Evolutionary conservation across 1,284 basidiomycete species (phyloP).

Genomic region (Sanghuangporus weigelae): DNA sequence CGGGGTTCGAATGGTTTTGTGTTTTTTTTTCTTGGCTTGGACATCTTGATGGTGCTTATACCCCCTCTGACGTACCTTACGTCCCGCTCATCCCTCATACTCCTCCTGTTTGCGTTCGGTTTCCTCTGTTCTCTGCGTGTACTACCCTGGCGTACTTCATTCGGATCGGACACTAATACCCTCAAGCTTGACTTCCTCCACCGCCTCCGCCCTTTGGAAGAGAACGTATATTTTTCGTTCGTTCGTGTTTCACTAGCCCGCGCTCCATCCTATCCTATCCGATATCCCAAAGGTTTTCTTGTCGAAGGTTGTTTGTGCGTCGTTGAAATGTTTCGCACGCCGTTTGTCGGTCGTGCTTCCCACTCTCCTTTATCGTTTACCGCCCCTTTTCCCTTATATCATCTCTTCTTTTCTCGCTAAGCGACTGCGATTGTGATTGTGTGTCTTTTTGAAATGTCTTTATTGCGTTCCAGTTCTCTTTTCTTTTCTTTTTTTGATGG

Average conservation of each 20-base stretch:
- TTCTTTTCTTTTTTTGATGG: not conserved
- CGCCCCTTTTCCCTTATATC: constrained; percentile 9
- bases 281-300: not conserved
- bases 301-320: not conserved
- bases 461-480: not conserved
- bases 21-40: not conserved
- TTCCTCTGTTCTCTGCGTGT: constrained; percentile 18
- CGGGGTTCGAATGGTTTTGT: not conserved
- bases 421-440: not conserved
- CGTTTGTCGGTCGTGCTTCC: not conserved
- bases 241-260: not conserved
- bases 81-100: not conserved
- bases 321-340: not conserved
- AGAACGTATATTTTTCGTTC: not conserved
- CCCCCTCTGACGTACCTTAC: not conserved
- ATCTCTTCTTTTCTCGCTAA: constrained; percentile 12
- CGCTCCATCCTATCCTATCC: not conserved
- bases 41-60: constrained; percentile 20
- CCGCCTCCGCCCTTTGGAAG: not conserved
- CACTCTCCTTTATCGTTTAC: constrained; percentile 2
- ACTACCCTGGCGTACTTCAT: not conserved
- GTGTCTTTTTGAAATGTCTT: constrained; percentile 12
- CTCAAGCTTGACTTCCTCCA: not conserved
- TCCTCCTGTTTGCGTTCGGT: constrained; percentile 9
- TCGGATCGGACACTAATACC: too few relatives aligned